Base-by-base conservation (phyloP, 257 asterid genomes). In the Solanum medicagineum region DNA sequence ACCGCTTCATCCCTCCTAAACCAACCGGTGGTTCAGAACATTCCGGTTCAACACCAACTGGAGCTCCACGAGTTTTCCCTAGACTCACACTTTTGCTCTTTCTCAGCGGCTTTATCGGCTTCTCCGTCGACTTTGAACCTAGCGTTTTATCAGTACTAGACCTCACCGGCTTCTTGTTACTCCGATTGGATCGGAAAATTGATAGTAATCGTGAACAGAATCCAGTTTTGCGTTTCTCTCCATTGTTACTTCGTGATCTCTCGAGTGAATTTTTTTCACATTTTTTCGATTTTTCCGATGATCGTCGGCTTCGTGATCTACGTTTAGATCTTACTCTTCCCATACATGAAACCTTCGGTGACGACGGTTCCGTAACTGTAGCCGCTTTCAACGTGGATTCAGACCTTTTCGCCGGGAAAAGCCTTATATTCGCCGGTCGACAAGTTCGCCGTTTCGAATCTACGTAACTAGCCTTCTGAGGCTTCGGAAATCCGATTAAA, bases 271-370 rank as follows among this genome's bases (percentile, higher is more conserved):
- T 91, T 4, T 87, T 91, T 5, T 88, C 95, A 44, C 79, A 85
- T 89, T 80, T 93, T 24, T 85, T 87, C 60, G 84, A 40, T 65
- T 91, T 83, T 65, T 53, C 89, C 0, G 81, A 47, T 3, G 97
- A 90, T 85, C 94, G 84, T 70, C 97, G 92, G 53, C 99, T 91
- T 45, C 71, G 71, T 13, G 71, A 63, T 63, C 94, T 60, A 24
- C 93, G 94, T 91, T 94, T 96, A 17, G 98, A 96, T 84, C 98
- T 86, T 57, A 96, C 98, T 87, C 97, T 91, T 59, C 99, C 99
- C 87, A 95, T 94, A 68, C 99, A 96, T 1, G 99, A 96, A 10
- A 96, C 99, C 91, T 93, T 93, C 16, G 99, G 99, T 0, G 99
- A 96, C 2, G 95, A 92, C 82, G 99, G 99, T 88, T 96, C 99